phyloP scores from a whole-genome alignment of 2,329 filamentous ascomycete species.

The Nothopassalora personata region DNA sequence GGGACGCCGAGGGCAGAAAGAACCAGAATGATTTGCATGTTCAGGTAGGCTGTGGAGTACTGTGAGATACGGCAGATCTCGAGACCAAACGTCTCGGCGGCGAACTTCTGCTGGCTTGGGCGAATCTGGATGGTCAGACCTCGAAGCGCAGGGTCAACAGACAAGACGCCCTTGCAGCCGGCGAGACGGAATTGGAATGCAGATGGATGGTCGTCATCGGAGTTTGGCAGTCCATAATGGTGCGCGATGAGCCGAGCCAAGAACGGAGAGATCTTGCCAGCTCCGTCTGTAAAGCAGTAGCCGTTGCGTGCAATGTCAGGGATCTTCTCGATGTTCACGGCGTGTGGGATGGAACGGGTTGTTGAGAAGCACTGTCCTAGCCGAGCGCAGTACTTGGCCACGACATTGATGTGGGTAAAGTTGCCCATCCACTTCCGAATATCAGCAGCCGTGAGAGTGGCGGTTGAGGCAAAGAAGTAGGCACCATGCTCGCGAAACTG shows the following conservation, averaged over 20 bases:
- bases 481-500: constrained; percentile 88
- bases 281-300: constrained; percentile 81
- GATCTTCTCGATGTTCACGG: constrained; percentile 54
- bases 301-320: constrained; percentile 64
- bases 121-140: constrained; percentile 71
- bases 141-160: constrained; percentile 58
- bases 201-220: constrained; percentile 57
- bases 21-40: constrained; percentile 85
- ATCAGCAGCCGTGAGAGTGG: constrained; percentile 61
- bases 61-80: constrained; percentile 82
- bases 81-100: constrained; percentile 61
- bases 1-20: constrained; percentile 70
- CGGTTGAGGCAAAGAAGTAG: constrained; percentile 80
- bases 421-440: constrained; percentile 85
- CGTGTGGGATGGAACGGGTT: constrained; percentile 66
- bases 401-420: constrained; percentile 70
- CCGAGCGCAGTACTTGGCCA: constrained; percentile 86
- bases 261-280: constrained; percentile 82
- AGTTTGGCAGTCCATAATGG: constrained; percentile 59
- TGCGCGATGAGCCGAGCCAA: constrained; percentile 67
- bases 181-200: constrained; percentile 89
- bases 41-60: constrained; percentile 72
- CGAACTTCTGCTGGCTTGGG: constrained; percentile 83
- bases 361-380: constrained; percentile 96
- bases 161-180: constrained; percentile 85